These are phyloP conservation scores for Penicillium lividum DNA, from an alignment of 495 filamentous ascomycete species.

Conservation along the genomic window DNA sequence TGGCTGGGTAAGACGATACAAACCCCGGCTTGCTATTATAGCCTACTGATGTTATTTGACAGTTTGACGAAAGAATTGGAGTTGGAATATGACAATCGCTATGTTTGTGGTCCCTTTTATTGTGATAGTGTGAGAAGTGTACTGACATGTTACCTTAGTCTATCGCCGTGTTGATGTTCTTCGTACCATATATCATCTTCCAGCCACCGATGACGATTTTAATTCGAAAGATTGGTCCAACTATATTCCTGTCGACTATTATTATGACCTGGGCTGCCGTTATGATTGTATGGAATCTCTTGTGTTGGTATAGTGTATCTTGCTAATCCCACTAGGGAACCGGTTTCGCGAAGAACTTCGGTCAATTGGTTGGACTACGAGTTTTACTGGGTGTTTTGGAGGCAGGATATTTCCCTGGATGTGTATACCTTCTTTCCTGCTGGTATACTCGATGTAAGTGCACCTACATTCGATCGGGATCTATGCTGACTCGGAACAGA, in stretches of 20 bases:
- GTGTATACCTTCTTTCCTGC: slow-evolving; percentile 61
- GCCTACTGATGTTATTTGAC: neutral
- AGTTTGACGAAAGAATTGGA: slow-evolving; percentile 56
- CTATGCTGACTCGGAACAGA: slow-evolving; percentile 28
- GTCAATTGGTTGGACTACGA: slow-evolving; percentile 52
- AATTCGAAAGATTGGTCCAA: slow-evolving; percentile 61
- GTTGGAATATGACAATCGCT: slow-evolving; percentile 32
- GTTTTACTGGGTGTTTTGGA: slow-evolving; percentile 64
- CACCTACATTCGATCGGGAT: neutral
- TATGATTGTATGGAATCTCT: slow-evolving; percentile 34
- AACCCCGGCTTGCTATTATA: neutral
- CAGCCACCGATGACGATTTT: slow-evolving; percentile 62
- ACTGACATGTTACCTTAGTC: slow-evolving; percentile 33
- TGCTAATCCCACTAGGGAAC: slow-evolving; percentile 41
- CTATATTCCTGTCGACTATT: slow-evolving; percentile 55
- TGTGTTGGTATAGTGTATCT: neutral
- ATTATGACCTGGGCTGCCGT: slow-evolving; percentile 52
- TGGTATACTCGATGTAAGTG: slow-evolving; percentile 62
- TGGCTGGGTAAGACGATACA: slow-evolving; percentile 52
- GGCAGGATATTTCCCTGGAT: slow-evolving; percentile 63
- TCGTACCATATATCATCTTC: slow-evolving; percentile 62
- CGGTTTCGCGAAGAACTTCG: slow-evolving; percentile 57
- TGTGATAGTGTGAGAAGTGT: neutral
- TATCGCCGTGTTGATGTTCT: slow-evolving; percentile 64
- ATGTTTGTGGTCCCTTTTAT: slow-evolving; percentile 1